Conservation (phyloP, 1,139 yeast genomes). For the Blastobotrys buckinghamii region DNA sequence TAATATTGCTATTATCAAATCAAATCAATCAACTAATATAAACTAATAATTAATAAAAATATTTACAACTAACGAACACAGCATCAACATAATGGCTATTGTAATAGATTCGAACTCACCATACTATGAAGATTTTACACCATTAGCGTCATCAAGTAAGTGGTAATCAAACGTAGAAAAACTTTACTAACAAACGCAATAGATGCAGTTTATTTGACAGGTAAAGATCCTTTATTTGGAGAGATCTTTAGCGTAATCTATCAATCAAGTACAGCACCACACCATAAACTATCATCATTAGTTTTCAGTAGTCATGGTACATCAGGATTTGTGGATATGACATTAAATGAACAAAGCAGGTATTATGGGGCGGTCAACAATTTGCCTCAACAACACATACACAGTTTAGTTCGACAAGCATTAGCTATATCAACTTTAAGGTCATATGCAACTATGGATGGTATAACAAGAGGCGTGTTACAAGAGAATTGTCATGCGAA, state of each 20-base stretch:
- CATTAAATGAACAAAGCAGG: slow-evolving; percentile 55
- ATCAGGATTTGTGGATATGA: slow-evolving; percentile 53
- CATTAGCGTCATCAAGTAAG: slow-evolving; percentile 20
- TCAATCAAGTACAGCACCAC: slow-evolving; percentile 6
- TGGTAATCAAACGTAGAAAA: not conserved
- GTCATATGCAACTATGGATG: slow-evolving; percentile 52
- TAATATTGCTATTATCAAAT: too few relatives aligned
- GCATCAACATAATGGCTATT: slow-evolving; percentile 16
- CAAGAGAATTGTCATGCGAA: slow-evolving; percentile 15
- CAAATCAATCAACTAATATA: not conserved
- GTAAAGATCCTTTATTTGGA: slow-evolving; percentile 34
- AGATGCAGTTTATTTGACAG: slow-evolving; percentile 36
- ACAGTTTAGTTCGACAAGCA: slow-evolving; percentile 62
- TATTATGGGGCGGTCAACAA: slow-evolving; percentile 79
- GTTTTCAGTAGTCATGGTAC: slow-evolving; percentile 68
- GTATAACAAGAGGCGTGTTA: slow-evolving; percentile 22
- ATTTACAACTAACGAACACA: too few relatives aligned
- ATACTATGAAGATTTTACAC: slow-evolving; percentile 26
- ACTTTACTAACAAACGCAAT: not conserved
- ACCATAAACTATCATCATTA: slow-evolving; percentile 46
- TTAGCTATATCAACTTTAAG: slow-evolving; percentile 70
- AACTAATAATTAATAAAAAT: not conserved
- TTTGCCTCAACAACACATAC: slow-evolving; percentile 43
- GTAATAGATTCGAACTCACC: slow-evolving; percentile 33
- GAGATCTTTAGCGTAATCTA: slow-evolving; percentile 31